These are phyloP conservation scores for Fusarium sp. DNA, from an alignment of 2,329 filamentous ascomycete species.

Conservation along the genomic window DNA sequence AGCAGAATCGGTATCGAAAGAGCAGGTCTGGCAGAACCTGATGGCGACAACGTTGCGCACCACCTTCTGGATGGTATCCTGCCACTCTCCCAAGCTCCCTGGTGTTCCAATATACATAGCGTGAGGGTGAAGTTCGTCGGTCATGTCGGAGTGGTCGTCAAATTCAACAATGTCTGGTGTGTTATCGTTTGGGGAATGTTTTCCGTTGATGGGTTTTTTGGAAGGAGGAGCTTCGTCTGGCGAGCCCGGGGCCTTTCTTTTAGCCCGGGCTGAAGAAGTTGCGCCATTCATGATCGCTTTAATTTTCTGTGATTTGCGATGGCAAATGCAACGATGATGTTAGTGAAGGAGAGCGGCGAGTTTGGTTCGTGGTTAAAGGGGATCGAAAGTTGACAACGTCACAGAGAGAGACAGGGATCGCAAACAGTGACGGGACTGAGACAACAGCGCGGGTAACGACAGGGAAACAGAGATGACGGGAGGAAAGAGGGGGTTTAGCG, in stretches of 20 bases:
- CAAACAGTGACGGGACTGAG: slow-evolving; percentile 16
- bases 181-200: slow-evolving; percentile 58
- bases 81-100: slow-evolving; percentile 75
- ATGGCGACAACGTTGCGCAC: slow-evolving; percentile 98
- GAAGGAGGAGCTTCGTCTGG: slow-evolving; percentile 48
- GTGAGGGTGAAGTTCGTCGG: slow-evolving; percentile 50
- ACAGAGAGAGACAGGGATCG: slow-evolving; percentile 34
- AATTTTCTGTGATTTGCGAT: neutral
- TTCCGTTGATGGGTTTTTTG: slow-evolving; percentile 55
- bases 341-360: slow-evolving; percentile 12
- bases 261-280: slow-evolving; percentile 53
- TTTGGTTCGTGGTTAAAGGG: slow-evolving; percentile 2
- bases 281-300: slow-evolving; percentile 54
- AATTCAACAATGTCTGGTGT: slow-evolving; percentile 55
- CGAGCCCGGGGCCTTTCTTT: slow-evolving; percentile 61
- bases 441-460: slow-evolving; percentile 32
- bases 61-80: slow-evolving; percentile 91
- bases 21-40: slow-evolving; percentile 96
- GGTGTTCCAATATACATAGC: slow-evolving; percentile 50
- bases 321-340: neutral
- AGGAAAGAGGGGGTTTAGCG: slow-evolving; percentile 13
- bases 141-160: slow-evolving; percentile 53
- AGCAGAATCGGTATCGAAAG: slow-evolving; percentile 96
- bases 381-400: slow-evolving; percentile 23
- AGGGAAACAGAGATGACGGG: slow-evolving; percentile 37